Conservation (phyloP, 352 stramenopile genomes). For the Globisporangium lucens region DNA sequence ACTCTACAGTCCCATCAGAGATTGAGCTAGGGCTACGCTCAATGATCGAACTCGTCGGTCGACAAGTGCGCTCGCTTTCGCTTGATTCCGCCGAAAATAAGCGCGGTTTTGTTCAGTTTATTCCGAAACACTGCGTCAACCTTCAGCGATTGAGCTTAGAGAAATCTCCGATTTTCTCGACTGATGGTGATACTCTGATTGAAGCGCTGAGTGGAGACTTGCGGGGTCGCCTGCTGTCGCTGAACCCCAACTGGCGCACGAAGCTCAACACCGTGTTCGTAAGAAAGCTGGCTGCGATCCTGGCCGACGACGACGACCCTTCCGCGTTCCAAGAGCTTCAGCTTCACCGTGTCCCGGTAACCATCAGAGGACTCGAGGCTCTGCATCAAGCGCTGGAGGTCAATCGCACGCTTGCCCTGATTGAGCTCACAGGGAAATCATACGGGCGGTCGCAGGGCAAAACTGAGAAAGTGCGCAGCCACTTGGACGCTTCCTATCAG, state of each 20-base stretch:
- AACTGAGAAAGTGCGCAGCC: not conserved
- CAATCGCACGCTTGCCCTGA: slow-evolving; percentile 1
- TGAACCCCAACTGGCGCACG: not conserved
- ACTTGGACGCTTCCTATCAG: not conserved
- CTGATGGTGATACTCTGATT: not conserved
- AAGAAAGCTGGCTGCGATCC: not conserved
- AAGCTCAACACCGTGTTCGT: not conserved
- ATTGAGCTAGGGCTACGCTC: not conserved
- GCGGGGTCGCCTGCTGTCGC: not conserved
- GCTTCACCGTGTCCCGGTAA: not conserved
- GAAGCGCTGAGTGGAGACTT: not conserved
- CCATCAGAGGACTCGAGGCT: not conserved
- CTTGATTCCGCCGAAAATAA: not conserved
- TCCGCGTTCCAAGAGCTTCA: not conserved
- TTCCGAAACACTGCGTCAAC: not conserved
- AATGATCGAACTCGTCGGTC: not conserved
- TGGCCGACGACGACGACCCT: not conserved
- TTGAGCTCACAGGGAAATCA: not conserved
- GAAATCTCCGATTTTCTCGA: not conserved
- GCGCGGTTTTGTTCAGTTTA: not conserved
- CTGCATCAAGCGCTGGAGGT: not conserved
- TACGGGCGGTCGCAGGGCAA: not conserved
- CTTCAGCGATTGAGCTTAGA: not conserved
- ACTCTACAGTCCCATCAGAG: not conserved
- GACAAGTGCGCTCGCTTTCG: not conserved